A percentile compares a stretch with the other conserved stretches of the same genome.
Conservation (phyloP, 2,329 filamentous ascomycete genomes). For the Diaporthe capsici region DNA sequence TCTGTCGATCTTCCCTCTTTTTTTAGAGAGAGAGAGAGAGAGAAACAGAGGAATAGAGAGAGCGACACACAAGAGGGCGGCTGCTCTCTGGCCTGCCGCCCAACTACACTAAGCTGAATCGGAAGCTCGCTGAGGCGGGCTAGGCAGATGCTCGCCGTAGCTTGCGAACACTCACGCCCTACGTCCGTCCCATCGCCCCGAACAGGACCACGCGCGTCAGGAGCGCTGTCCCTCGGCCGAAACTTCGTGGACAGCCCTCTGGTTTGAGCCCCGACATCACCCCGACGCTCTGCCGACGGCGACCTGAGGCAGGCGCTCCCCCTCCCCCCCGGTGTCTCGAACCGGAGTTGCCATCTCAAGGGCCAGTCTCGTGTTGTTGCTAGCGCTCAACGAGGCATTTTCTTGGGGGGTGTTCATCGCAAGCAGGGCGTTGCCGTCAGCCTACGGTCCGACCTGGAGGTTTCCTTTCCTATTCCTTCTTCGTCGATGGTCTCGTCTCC, state of each 20-base stretch:
- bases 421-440: background rate
- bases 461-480: too few relatives aligned
- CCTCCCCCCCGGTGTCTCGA: background rate
- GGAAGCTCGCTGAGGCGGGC: background rate
- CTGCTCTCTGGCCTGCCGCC: background rate
- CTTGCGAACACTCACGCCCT: background rate
- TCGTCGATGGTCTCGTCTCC: background rate
- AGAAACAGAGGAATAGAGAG: background rate
- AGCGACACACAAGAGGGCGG: background rate
- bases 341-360: background rate
- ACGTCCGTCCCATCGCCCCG: background rate
- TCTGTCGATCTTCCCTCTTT: background rate
- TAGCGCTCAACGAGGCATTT: constrained; percentile 7
- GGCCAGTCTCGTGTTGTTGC: constrained; percentile 5
- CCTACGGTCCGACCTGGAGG: background rate
- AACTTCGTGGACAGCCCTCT: constrained; percentile 6
- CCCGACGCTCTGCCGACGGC: background rate
- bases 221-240: constrained; percentile 9
- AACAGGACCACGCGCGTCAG: constrained; percentile 8
- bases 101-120: constrained; percentile 12
- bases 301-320: background rate
- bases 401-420: background rate
- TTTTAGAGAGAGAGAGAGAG: too few relatives aligned
- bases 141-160: constrained; percentile 18
- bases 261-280: background rate